These are phyloP conservation scores for Penicillium fuscoglaucum DNA, from an alignment of 2,329 filamentous ascomycete genomes.

Conservation along the genomic window DNA sequence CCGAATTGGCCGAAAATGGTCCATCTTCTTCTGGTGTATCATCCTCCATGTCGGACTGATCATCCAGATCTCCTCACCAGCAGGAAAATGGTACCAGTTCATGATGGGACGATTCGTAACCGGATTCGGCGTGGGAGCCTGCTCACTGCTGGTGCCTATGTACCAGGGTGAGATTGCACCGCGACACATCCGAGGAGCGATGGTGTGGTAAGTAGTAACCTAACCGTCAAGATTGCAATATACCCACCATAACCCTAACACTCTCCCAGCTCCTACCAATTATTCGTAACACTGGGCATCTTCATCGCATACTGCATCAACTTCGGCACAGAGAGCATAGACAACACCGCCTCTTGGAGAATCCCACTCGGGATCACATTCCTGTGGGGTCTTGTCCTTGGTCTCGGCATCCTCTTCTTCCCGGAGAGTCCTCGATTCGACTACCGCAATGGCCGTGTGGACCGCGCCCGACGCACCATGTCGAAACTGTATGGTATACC, in stretches of 20 bases:
- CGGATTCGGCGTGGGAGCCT: conserved; percentile 47
- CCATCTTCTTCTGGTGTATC: conserved; percentile 43
- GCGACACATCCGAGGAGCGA: conserved; percentile 48
- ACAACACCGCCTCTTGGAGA: conserved; percentile 48
- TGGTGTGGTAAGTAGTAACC: conserved; percentile 36
- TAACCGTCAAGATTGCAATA: not conserved
- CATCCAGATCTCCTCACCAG: conserved; percentile 44
- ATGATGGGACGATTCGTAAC: conserved; percentile 47
- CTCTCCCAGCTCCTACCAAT: conserved; percentile 46
- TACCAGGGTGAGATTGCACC: conserved; percentile 50
- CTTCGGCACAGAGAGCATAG: conserved; percentile 42
- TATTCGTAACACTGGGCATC: conserved; percentile 51
- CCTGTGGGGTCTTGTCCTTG: conserved; percentile 57
- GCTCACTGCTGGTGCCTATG: conserved; percentile 48
- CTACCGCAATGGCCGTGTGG: conserved; percentile 56
- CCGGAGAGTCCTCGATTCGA: conserved; percentile 59
- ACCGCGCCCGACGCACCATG: conserved; percentile 54
- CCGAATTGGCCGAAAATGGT: conserved; percentile 45
- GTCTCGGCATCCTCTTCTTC: conserved; percentile 55
- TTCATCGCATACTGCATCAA: conserved; percentile 51
- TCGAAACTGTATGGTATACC: conserved; percentile 56
- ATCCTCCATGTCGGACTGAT: conserved; percentile 46
- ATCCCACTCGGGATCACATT: conserved; percentile 58
- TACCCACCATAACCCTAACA: not conserved
- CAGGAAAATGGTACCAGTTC: conserved; percentile 44